phyloP scores from a whole-genome alignment of 176 grass and related monocot genomes.

The Panicum miliaceum region DNA sequence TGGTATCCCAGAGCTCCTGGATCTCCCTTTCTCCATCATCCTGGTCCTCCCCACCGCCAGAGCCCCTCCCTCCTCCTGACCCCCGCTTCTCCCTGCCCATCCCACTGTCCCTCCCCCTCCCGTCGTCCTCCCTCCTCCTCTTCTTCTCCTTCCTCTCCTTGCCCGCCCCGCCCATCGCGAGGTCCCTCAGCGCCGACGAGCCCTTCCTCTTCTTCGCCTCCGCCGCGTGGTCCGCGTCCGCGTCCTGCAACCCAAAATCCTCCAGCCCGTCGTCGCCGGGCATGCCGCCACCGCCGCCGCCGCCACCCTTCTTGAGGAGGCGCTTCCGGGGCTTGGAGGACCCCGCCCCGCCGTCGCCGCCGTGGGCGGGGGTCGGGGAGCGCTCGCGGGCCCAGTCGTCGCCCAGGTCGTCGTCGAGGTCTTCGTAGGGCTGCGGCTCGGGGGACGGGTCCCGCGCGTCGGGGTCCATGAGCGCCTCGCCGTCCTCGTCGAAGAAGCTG shows the following conservation, averaged over 20 bases:
- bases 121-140: slow-evolving; percentile 51
- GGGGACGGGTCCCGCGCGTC: slow-evolving; percentile 47
- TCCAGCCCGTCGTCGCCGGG: slow-evolving; percentile 57
- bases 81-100: slow-evolving; percentile 55
- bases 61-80: slow-evolving; percentile 45
- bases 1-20: slow-evolving; percentile 86
- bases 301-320: slow-evolving; percentile 67
- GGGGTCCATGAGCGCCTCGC: slow-evolving; percentile 76
- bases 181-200: slow-evolving; percentile 42
- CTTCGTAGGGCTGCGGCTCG: slow-evolving; percentile 47
- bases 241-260: slow-evolving; percentile 54
- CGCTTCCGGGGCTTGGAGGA: slow-evolving; percentile 75
- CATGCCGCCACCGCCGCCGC: slow-evolving; percentile 22
- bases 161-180: slow-evolving; percentile 41
- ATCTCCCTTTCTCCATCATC: slow-evolving; percentile 68
- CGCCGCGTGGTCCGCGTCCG: slow-evolving; percentile 13
- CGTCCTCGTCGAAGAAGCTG: slow-evolving; percentile 88
- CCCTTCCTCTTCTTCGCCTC: slow-evolving; percentile 66
- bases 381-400: slow-evolving; percentile 62
- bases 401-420: slow-evolving; percentile 57
- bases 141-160: slow-evolving; percentile 61
- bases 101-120: slow-evolving; percentile 51
- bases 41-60: slow-evolving; percentile 37
- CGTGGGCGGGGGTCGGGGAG: slow-evolving; percentile 74
- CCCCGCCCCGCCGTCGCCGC: slow-evolving; percentile 48